Evolutionary conservation across 1,284 basidiomycete genomes (phyloP).

Genomic region (Marasmius oreades): DNA sequence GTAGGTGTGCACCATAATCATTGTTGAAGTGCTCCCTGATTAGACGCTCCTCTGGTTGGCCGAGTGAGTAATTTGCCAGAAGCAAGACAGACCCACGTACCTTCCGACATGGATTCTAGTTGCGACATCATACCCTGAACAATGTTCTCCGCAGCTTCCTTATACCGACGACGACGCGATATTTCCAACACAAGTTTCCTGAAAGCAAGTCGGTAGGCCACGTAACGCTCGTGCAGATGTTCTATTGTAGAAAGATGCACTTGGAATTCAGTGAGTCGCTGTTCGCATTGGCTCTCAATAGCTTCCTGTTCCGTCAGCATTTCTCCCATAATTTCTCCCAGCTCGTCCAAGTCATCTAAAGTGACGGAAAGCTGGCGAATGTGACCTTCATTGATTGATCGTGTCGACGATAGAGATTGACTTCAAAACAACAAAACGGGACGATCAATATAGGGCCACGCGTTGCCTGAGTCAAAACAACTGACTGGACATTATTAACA

Average conservation of each 20-base stretch:
- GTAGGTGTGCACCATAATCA: conserved; percentile 67
- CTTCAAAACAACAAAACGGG: conserved; percentile 27
- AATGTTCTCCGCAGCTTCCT: conserved; percentile 59
- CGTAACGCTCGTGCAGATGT: conserved; percentile 59
- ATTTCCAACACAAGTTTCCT: conserved; percentile 70
- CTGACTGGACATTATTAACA: conserved; percentile 59
- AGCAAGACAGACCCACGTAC: conserved; percentile 31
- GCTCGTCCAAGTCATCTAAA: conserved; percentile 66
- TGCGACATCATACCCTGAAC: conserved; percentile 61
- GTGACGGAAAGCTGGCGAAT: conserved; percentile 44
- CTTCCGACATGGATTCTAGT: conserved; percentile 59
- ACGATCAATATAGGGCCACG: not conserved
- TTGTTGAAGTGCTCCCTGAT: conserved; percentile 65
- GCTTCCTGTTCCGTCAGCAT: conserved; percentile 67
- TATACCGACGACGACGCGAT: conserved; percentile 60
- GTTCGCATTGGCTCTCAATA: conserved; percentile 56
- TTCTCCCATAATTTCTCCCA: conserved; percentile 73
- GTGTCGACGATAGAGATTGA: conserved; percentile 43
- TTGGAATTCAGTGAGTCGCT: conserved; percentile 52
- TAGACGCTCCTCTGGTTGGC: conserved; percentile 59
- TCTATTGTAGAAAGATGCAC: conserved; percentile 57
- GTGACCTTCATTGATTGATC: conserved; percentile 39
- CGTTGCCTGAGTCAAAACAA: conserved; percentile 7
- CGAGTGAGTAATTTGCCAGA: conserved; percentile 1
- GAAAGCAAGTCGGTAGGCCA: conserved; percentile 67